A percentile compares a stretch with the other conserved stretches of the same genome.
Evolutionary conservation across 345 rosid species (phyloP).

Genomic region (Capsella bursapastoris): DNA sequence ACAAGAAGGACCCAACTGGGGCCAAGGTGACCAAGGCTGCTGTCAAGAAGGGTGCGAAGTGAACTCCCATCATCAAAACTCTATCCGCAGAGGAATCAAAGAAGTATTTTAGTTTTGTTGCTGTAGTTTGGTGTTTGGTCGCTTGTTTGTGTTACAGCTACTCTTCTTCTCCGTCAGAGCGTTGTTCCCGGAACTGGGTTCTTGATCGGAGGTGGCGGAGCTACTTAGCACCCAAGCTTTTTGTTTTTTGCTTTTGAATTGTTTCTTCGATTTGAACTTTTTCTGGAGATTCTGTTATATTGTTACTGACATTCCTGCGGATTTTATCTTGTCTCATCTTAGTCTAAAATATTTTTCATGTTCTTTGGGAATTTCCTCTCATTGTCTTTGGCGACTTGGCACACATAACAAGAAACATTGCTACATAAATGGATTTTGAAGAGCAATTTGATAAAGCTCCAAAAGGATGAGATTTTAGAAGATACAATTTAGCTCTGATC

Average conservation of each 20-base stretch:
- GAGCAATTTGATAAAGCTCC: too few relatives aligned
- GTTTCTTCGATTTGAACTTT: background rate
- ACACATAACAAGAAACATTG: too few relatives aligned
- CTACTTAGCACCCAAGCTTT: background rate
- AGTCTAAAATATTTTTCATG: background rate
- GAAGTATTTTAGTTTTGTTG: background rate
- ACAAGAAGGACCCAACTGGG: conserved; percentile 79
- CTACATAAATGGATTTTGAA: too few relatives aligned
- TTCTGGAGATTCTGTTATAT: background rate
- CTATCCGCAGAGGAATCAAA: background rate
- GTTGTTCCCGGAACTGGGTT: conserved; percentile 38
- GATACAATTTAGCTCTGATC: too few relatives aligned
- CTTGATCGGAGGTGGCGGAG: conserved; percentile 43
- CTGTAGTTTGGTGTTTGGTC: background rate
- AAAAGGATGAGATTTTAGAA: too few relatives aligned
- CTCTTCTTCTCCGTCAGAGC: conserved; percentile 12
- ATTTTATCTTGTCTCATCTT: too few relatives aligned
- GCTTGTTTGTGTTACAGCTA: background rate
- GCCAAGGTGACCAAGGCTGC: conserved; percentile 92
- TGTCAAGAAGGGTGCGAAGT: conserved; percentile 77
- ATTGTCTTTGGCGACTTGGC: too few relatives aligned
- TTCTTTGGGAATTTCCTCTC: too few relatives aligned
- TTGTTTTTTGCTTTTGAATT: background rate
- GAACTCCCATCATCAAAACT: conserved; percentile 35
- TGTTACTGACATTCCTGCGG: background rate